A percentile compares a stretch with the other conserved stretches of the same genome.
Conservation (phyloP, 176 grass and related monocot species). For the Eragrostis curvula region DNA sequence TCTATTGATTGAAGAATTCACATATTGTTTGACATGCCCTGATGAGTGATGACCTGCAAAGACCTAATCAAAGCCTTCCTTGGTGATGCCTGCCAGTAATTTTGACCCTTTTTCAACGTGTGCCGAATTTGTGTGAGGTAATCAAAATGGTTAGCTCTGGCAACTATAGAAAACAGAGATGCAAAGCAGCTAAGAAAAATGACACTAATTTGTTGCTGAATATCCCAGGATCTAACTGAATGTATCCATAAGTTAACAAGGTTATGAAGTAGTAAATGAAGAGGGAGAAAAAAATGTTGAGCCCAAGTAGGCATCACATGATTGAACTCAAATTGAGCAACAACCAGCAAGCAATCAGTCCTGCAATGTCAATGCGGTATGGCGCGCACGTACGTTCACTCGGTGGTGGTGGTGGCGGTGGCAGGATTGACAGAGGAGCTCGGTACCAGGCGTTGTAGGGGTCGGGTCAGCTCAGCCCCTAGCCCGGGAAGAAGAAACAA, state of each 20-base stretch:
- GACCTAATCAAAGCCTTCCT: neutral
- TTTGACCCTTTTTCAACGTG: neutral
- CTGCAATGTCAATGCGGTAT: slow-evolving; percentile 29
- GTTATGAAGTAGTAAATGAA: neutral
- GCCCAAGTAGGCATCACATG: neutral
- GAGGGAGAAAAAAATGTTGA: neutral
- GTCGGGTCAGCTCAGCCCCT: slow-evolving; percentile 17
- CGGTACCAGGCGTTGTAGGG: neutral
- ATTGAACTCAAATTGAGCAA: neutral
- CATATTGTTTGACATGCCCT: slow-evolving; percentile 1
- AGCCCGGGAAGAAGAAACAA: slow-evolving; percentile 4
- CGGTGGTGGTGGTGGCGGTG: neutral
- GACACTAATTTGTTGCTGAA: too few species aligned
- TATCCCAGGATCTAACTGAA: too few species aligned
- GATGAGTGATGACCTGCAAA: slow-evolving; percentile 5
- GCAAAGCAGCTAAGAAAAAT: neutral
- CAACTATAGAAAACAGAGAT: neutral
- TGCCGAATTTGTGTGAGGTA: neutral
- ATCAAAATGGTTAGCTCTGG: neutral
- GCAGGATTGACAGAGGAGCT: neutral
- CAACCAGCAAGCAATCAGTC: neutral
- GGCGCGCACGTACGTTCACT: neutral
- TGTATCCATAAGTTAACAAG: neutral
- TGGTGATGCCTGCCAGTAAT: neutral
- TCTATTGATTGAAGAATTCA: slow-evolving; percentile 57